These are phyloP conservation scores for Daldinia sp. DNA, from an alignment of 2,329 filamentous ascomycete species.

Conservation along the genomic window DNA sequence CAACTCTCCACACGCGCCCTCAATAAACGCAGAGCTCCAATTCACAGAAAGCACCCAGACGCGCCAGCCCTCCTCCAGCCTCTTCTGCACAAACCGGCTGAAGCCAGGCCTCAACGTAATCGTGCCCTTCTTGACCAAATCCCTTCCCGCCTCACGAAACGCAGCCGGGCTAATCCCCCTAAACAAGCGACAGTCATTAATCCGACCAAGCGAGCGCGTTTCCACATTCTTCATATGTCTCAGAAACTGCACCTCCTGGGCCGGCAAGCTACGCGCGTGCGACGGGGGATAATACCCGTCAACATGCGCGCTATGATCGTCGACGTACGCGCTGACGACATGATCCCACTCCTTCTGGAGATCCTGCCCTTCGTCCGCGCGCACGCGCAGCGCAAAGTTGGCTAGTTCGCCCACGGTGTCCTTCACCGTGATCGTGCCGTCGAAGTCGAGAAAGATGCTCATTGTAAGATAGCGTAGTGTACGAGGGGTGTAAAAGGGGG, in stretches of 20 bases:
- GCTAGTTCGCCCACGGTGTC: constrained; percentile 63
- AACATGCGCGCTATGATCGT: constrained; percentile 52
- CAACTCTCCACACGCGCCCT: constrained; percentile 51
- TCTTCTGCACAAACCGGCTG: constrained; percentile 41
- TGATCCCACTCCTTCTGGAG: constrained; percentile 54
- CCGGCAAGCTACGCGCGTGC: constrained; percentile 46
- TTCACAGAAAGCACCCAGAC: constrained; percentile 60
- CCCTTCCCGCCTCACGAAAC: constrained; percentile 51
- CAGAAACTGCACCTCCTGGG: constrained; percentile 55
- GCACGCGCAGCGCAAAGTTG: constrained; percentile 51
- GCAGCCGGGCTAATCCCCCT: constrained; percentile 46
- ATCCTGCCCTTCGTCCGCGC: constrained; percentile 41
- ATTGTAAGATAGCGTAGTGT: constrained; percentile 37
- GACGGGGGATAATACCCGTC: constrained; percentile 47
- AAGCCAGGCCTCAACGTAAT: constrained; percentile 54
- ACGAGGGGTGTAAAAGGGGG: background rate
- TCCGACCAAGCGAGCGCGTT: constrained; percentile 54
- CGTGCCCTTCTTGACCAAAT: constrained; percentile 46
- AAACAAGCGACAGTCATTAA: constrained; percentile 57
- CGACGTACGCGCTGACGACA: constrained; percentile 56
- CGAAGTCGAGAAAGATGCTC: constrained; percentile 65
- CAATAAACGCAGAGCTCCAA: constrained; percentile 59
- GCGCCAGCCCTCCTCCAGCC: constrained; percentile 46
- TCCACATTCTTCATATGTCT: constrained; percentile 56
- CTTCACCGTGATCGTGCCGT: constrained; percentile 64